Percentiles rank a stretch among this genome's conserved stretches.
Conservation (phyloP, 352 stramenopile species). For the Pythium guiyangense region DNA sequence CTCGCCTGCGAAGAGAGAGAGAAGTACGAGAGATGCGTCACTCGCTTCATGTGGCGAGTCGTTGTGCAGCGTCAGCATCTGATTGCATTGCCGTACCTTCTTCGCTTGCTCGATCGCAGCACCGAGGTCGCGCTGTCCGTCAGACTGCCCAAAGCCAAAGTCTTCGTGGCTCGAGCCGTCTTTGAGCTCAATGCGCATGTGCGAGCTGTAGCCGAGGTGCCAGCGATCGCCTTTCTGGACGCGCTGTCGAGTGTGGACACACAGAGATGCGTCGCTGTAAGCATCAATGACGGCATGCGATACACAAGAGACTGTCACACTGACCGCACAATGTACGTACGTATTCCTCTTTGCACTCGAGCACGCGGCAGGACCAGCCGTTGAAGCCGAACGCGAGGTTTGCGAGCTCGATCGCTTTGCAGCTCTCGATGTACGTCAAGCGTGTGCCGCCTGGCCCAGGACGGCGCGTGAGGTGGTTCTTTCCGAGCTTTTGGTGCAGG, state of each 20-base stretch:
- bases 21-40: not conserved
- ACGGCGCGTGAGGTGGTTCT: slow-evolving; percentile 59
- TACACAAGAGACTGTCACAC: not conserved
- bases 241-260: slow-evolving; percentile 24
- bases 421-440: slow-evolving; percentile 87
- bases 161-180: slow-evolving; percentile 83
- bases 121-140: slow-evolving; percentile 70
- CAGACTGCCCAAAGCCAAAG: slow-evolving; percentile 72
- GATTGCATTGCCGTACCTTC: slow-evolving; percentile 31
- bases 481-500: slow-evolving; percentile 80
- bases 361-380: slow-evolving; percentile 78
- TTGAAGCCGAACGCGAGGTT: slow-evolving; percentile 89
- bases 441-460: slow-evolving; percentile 66
- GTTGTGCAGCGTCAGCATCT: not conserved
- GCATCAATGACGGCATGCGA: too few relatives aligned
- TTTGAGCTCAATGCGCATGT: slow-evolving; percentile 84
- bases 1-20: slow-evolving; percentile 29
- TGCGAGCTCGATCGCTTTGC: slow-evolving; percentile 85
- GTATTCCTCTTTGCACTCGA: slow-evolving; percentile 86
- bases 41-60: not conserved
- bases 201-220: slow-evolving; percentile 71
- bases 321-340: slow-evolving; percentile 23
- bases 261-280: not conserved
- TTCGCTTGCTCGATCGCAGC: slow-evolving; percentile 81
- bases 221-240: slow-evolving; percentile 67